Base-by-base conservation (phyloP, 2,329 filamentous ascomycete genomes). In the Aspergillus calidoustus region DNA sequence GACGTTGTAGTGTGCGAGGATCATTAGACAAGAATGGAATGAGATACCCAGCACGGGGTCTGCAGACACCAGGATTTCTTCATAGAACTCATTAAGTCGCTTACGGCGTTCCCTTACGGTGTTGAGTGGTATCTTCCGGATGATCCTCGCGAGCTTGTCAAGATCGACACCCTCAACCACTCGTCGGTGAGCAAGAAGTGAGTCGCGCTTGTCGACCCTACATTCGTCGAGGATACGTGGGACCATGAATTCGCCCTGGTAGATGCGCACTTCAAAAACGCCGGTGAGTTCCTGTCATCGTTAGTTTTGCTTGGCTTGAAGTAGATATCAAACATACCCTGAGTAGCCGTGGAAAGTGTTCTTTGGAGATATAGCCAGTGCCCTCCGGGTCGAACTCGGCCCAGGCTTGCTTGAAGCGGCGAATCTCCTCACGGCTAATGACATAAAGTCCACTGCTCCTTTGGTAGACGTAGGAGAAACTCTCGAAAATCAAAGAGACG, bases 401-500 rank as follows among this genome's bases (percentile, higher is more conserved):
- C 95, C 95, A 99, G 1, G 95, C 95, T 79, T 98, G 92, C 78
- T 99, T 99, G 86, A 97, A 99, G 5, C 94, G 89, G 51, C 95
- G 89, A 66, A 98, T 93, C 76, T 99, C 95, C 70, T 97, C 93
- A 66, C 95, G 87, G 71, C 92, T 96, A 70, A 99, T 90, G 64
- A 91, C 90, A 6, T 91, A 92, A 69, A 97, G 85, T n/a, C 93
- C 92, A 72, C 91, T 97, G 63, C 94, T 97, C 65, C 93, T 88
- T 80, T 99, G 96, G 76, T 98, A 99, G 66, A 99, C 95, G 72
- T 99, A 99, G 76, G 93, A 97, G 84, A 99, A 99, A 79, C 93
- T 98, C 81, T 99, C 95, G 80, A 96, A 99, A 69, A 99, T 99
- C 75, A 99, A 88, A 53, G 95, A 99, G 62, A 99, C 94, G 77